Conservation (phyloP, 495 filamentous ascomycete species). For the Podospora conica region DNA sequence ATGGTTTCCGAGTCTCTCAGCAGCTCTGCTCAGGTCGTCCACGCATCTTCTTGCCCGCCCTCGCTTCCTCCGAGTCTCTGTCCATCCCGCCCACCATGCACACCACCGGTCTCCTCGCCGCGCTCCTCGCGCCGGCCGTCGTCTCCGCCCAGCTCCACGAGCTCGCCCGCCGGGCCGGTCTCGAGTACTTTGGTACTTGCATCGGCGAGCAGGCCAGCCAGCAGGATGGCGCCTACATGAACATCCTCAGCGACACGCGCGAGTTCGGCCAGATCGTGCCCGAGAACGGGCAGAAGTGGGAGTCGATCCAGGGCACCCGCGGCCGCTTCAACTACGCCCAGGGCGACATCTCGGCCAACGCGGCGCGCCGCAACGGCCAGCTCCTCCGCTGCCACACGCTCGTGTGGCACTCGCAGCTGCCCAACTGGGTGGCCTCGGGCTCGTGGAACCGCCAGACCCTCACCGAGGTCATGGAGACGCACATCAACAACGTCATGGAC, state of each 20-base stretch:
- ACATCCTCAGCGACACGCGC: conserved; percentile 38
- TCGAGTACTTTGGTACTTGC: conserved; percentile 54
- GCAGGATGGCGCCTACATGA: conserved; percentile 33
- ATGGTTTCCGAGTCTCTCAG: not conserved
- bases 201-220: conserved; percentile 53
- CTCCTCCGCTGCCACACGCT: conserved; percentile 53
- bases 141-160: conserved; percentile 41
- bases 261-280: conserved; percentile 57
- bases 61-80: not conserved
- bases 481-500: conserved; percentile 48
- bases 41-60: not conserved
- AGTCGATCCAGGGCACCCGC: conserved; percentile 33
- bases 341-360: conserved; percentile 45
- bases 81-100: conserved; percentile 18
- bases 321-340: conserved; percentile 45
- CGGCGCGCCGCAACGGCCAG: conserved; percentile 50
- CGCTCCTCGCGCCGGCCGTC: conserved; percentile 26
- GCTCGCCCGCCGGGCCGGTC: conserved; percentile 47
- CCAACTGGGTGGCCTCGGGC: conserved; percentile 45
- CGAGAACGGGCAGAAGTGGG: conserved; percentile 54
- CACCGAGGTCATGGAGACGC: conserved; percentile 35
- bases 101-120: conserved; percentile 17
- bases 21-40: not conserved
- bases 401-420: conserved; percentile 58
- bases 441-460: conserved; percentile 51